Base-by-base conservation (phyloP, 2,329 filamentous ascomycete genomes). In the Elsinoe necatrix region DNA sequence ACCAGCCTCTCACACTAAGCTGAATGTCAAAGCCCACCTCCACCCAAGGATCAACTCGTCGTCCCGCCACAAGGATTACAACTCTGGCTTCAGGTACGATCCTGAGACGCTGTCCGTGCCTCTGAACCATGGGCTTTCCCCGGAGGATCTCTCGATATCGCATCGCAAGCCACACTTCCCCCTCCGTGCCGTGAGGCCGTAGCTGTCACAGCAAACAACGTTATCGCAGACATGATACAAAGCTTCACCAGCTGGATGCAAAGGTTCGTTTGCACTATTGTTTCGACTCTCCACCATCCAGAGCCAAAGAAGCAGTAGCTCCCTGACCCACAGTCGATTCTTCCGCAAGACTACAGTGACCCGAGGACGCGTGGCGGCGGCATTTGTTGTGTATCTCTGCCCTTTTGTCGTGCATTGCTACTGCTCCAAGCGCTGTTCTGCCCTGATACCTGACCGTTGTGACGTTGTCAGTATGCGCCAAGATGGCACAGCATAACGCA, bases 31-130 rank as follows among this genome's bases (percentile, higher is more conserved):
- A 27, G 20, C 41, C 41, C 41, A 8, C 23, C 41, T 45, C 20
- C 18, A 45, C 12, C 41, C 41, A 45, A 21, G 41, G 41, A 45
- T 45, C 8, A 21, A 12, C 23, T 25, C 23, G 41, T 45, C 41
- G 41, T 45, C 41, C 41, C 41, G 41, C 20, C 41, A 45, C 23
- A 45, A 21, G 12, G 11, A 14, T n/a, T 9, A 11, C 23, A 12
- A 14, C 14, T 27, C 41, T 45, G 41, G 41, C 41, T 23, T 20
- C 6, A 21, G 8, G 20, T 21, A 21, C 20, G 11, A 8, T 20
- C 41, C 41, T 45, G 41, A 45, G 41, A 45, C 41, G 41, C 41
- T 18, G 41, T 45, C 41, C 23, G 41, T 45, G 41, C 41, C 41
- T 45, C 2, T 20, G 41, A 23, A 45, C 21, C 41, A 20, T 25